phyloP scores from a whole-genome alignment of 257 asterid genomes.

The Solanum piurae region DNA sequence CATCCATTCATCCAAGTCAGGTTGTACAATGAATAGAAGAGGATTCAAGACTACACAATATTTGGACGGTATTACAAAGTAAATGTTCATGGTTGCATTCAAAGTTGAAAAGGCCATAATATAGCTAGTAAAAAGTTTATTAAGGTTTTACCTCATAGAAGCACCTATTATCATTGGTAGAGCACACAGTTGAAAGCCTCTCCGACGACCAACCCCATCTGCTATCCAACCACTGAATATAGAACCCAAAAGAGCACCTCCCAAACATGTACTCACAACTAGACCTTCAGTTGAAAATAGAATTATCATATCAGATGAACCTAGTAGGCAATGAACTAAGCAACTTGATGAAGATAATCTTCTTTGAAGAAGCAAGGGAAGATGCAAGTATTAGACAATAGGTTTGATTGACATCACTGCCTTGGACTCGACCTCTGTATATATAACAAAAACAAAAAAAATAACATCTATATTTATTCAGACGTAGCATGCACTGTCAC shows the following conservation, averaged over 20 bases:
- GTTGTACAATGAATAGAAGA: neutral
- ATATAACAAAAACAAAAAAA: neutral
- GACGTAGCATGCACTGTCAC: neutral
- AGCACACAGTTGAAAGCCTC: slow-evolving; percentile 80
- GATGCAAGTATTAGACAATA: neutral
- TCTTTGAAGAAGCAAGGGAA: neutral
- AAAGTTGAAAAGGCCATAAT: neutral
- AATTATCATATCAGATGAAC: slow-evolving; percentile 6
- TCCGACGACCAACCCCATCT: slow-evolving; percentile 79
- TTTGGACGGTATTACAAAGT: neutral
- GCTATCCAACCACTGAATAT: slow-evolving; percentile 75
- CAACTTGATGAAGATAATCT: neutral
- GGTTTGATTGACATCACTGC: neutral
- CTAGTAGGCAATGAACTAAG: neutral
- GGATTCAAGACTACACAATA: neutral
- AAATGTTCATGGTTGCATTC: neutral
- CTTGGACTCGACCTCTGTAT: neutral
- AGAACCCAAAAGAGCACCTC: slow-evolving; percentile 85
- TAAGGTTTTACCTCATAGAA: slow-evolving; percentile 45
- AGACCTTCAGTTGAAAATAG: slow-evolving; percentile 39
- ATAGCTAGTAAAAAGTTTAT: neutral
- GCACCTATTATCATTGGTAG: slow-evolving; percentile 88
- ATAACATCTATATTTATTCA: neutral
- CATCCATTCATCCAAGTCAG: neutral
- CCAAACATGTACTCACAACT: slow-evolving; percentile 86